Percentiles rank a stretch among this genome's conserved stretches.
Conservation (phyloP, 148 eudicot genomes). For the Rhododendron ferrugineum region DNA sequence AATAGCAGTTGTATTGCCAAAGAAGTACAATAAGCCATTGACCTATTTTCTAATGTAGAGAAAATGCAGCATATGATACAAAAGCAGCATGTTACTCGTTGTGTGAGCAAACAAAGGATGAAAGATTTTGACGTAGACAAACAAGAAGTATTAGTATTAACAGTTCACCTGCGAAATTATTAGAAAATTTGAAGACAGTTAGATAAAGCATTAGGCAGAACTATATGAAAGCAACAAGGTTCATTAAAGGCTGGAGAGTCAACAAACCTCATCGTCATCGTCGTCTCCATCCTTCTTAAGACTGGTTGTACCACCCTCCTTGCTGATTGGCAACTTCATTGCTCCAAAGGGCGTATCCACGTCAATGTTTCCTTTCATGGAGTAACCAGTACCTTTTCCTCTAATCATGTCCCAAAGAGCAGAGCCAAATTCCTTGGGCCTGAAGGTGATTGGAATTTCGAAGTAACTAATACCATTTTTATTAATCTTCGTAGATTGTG, state of each 20-base stretch:
- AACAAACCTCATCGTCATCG: slow-evolving; percentile 59
- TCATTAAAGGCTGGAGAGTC: background rate
- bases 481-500: slow-evolving; percentile 53
- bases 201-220: background rate
- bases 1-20: background rate
- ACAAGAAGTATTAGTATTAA: background rate
- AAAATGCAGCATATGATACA: background rate
- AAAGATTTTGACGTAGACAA: background rate
- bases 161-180: background rate
- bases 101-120: background rate
- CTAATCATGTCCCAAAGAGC: slow-evolving; percentile 96
- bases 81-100: background rate
- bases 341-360: slow-evolving; percentile 90
- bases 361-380: slow-evolving; percentile 77
- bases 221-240: background rate
- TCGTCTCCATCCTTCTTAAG: slow-evolving; percentile 77
- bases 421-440: slow-evolving; percentile 90
- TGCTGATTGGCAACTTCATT: slow-evolving; percentile 81
- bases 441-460: slow-evolving; percentile 74
- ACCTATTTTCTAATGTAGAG: background rate
- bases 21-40: background rate
- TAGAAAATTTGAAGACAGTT: background rate
- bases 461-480: slow-evolving; percentile 50
- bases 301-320: slow-evolving; percentile 82
- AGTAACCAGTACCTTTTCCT: slow-evolving; percentile 83